Base-by-base conservation (phyloP, 2,329 filamentous ascomycete genomes). In the Ilyonectria sp. region DNA sequence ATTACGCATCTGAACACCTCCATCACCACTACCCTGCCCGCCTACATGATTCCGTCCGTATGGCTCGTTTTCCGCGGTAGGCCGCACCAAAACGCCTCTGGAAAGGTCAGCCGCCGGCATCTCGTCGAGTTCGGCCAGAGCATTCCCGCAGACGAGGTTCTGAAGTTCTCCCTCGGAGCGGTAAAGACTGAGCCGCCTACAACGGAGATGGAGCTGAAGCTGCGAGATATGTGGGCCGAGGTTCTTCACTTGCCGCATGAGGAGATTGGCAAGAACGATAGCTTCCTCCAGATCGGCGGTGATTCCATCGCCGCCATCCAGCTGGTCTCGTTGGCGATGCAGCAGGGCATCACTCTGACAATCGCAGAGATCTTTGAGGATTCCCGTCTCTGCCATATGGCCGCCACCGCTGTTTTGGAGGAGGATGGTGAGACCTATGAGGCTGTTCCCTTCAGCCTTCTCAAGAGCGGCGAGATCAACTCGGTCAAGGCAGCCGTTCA, bases 201-300 rank as follows among this genome's bases (percentile, higher is more conserved):
- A 6, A 33, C 13, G 4, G 15, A 40, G 46, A 47, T 31, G 10
- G 6, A 52, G 35, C 4, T 13, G 11, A 33, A 21, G 43, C 40
- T 35, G 19, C 52, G 21, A 46, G 33, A 60, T 33, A 52, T 72
- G 62, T 72, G 70, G 70, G 70, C 70, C 17, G 54, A 58, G 1
- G 43, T 73, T n/a, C 47, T 72, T 0, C 4, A 56, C 6, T 37
- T 72, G 26, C 23, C 10, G 40, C 33, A 0, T 54, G 56, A 70
- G 2, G 71, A 69, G 1, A 73, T 72, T 0, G 70, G 70, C 17
- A 68, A 71, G 0, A 40, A 72, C 1, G 82, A 83, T 69, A 80
- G 80, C 69, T 86, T 86, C 78, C 82, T 86, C 67, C 78, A 76
- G 0, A 79, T 86, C 5, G 84, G 84, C 0, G 84, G 85, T 1